Percentiles rank a stretch among this genome's conserved stretches.
Conservation (phyloP, 805 yeast species). For the Lachancea nothofagi region DNA sequence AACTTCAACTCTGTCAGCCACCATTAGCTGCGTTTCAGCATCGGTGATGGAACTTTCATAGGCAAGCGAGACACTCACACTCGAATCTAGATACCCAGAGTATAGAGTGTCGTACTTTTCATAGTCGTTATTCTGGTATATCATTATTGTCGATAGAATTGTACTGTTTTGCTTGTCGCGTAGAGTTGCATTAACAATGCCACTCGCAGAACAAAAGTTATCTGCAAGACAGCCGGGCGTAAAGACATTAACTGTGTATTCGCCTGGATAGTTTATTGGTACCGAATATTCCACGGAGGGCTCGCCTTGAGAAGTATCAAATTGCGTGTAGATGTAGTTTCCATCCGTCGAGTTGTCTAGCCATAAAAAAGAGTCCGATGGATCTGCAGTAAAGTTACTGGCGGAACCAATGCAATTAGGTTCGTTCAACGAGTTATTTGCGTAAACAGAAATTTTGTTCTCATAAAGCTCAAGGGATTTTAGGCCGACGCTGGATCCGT, state of each 20-base stretch:
- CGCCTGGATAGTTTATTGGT: conserved; percentile 65
- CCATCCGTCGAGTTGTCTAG: conserved; percentile 28
- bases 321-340: conserved; percentile 27
- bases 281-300: conserved; percentile 52
- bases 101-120: conserved; percentile 76
- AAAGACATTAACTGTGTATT: conserved; percentile 62
- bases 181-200: conserved; percentile 72
- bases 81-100: conserved; percentile 56
- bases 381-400: conserved; percentile 26
- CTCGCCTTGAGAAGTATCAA: conserved; percentile 30
- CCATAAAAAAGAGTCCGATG: conserved; percentile 30
- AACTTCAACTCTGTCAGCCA: conserved; percentile 62
- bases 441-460: conserved; percentile 51
- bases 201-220: conserved; percentile 62
- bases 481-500: conserved; percentile 65
- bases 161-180: conserved; percentile 35
- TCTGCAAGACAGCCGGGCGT: conserved; percentile 85
- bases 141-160: conserved; percentile 36
- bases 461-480: conserved; percentile 70
- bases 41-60: conserved; percentile 31
- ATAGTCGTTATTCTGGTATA: conserved; percentile 76
- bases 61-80: conserved; percentile 42
- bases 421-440: conserved; percentile 66
- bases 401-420: conserved; percentile 45
- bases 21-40: conserved; percentile 42